Evolutionary conservation across 169 alveolate species (phyloP), one percentile per base, ranked within the genome.

Genomic region (Blepharisma undulans): DNA sequence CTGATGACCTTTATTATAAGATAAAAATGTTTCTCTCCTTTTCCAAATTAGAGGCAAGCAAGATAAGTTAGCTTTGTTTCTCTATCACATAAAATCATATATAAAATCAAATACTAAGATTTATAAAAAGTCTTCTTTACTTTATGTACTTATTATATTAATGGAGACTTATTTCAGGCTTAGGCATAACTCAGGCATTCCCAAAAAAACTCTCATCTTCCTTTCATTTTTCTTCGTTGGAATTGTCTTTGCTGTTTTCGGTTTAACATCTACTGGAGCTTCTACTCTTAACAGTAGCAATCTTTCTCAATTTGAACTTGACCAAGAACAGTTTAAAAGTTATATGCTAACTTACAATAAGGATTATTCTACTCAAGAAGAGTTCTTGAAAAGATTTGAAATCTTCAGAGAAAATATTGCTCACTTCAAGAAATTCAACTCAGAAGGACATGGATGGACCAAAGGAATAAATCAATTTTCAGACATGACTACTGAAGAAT

Each of bases 391-490:
- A 34, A n/a, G 89, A 5, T 84, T 84, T 82, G 33, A 34, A 59
- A 84, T 84, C 78, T 84, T 84, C 89, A n/a, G 89, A 22, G 89
- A 84, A 36, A 60, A 34, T 7, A 18, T 22, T 1, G 78, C 74
- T 12, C 30, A 36, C 36, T 32, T 84, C 89, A 1, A 30, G 29
- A 30, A 33, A n/a, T 30, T 22, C 48, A 84, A 84, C 82, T n/a
- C 74, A 0, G 16, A 34, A 25, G 27, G 78, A 77, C 25, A 22
- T 36, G 6, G 27, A 7, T 59, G 27, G 34, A 84, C 34, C 78
- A n/a, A 32, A 5, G 89, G 48, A 84, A 77, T 84, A 25, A 84
- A 16, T 77, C 6, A 33, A 22, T 84, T 84, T 8, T 84, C 89
- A 21, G 89, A 84, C 33, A n/a, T 84, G 78, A 36, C 89, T 25